Percentiles rank a stretch among this genome's conserved stretches.
These are phyloP conservation scores for Trichosanthes cucumerina DNA, from an alignment of 306 rosid genomes.

Conservation along the genomic window DNA sequence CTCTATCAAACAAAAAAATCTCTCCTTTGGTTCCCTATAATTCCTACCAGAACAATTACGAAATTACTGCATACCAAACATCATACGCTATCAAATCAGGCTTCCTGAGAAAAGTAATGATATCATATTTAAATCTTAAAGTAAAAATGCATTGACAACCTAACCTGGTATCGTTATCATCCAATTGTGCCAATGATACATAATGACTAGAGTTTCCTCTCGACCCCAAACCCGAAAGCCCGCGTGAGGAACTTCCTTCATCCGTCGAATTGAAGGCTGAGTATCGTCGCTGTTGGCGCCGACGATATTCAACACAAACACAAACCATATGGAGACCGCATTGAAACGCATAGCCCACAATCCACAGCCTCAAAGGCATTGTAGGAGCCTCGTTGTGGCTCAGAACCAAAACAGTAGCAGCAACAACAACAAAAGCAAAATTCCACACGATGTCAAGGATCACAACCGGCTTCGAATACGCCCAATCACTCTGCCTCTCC, in stretches of 20 bases:
- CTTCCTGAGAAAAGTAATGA: background rate
- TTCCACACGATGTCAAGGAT: slow-evolving; percentile 84
- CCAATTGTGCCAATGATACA: slow-evolving; percentile 37
- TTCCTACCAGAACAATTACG: background rate
- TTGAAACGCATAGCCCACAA: slow-evolving; percentile 66
- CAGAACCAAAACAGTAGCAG: slow-evolving; percentile 37
- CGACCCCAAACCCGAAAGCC: slow-evolving; percentile 30
- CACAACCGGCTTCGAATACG: slow-evolving; percentile 86
- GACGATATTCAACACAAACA: slow-evolving; percentile 58
- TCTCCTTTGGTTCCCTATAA: background rate
- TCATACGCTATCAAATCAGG: background rate
- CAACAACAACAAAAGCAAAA: slow-evolving; percentile 60
- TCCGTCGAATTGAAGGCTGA: slow-evolving; percentile 14
- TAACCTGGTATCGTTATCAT: slow-evolving; percentile 56
- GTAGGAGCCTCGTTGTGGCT: slow-evolving; percentile 55
- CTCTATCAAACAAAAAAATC: background rate
- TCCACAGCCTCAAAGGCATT: slow-evolving; percentile 77
- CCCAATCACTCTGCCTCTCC: slow-evolving; percentile 98
- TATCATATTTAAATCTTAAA: background rate
- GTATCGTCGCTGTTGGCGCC: slow-evolving; percentile 33
- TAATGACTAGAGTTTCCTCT: slow-evolving; percentile 43
- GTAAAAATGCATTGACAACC: slow-evolving; percentile 25
- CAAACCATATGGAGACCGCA: slow-evolving; percentile 72
- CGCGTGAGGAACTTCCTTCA: slow-evolving; percentile 34
- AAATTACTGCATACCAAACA: background rate